phyloP scores from a whole-genome alignment of 2,329 filamentous ascomycete genomes.

The Aspergillus intermedius region DNA sequence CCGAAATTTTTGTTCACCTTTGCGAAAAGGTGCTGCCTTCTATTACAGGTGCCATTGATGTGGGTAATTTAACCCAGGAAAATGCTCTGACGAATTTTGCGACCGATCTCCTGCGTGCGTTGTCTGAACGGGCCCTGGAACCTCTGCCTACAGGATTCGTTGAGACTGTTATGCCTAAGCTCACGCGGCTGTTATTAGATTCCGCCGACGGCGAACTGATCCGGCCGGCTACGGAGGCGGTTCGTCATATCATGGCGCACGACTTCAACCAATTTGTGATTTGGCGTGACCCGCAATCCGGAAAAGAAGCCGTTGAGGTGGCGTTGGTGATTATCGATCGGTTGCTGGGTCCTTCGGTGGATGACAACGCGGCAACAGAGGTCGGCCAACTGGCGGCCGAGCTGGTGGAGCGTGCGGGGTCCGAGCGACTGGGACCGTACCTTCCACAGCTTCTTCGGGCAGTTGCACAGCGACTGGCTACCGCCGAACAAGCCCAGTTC shows the following conservation, averaged over 20 bases:
- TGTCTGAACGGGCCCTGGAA: slow-evolving; percentile 75
- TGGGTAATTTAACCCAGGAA: slow-evolving; percentile 78
- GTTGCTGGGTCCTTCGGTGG: slow-evolving; percentile 72
- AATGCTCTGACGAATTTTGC: slow-evolving; percentile 74
- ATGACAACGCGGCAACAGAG: slow-evolving; percentile 91
- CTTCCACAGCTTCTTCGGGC: slow-evolving; percentile 81
- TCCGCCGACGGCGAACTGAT: slow-evolving; percentile 84
- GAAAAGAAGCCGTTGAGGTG: slow-evolving; percentile 78
- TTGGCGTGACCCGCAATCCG: slow-evolving; percentile 70
- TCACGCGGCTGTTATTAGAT: slow-evolving; percentile 73
- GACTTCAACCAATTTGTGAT: slow-evolving; percentile 84
- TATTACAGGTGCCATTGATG: slow-evolving; percentile 80
- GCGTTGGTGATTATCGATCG: slow-evolving; percentile 89
- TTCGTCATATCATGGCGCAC: slow-evolving; percentile 84
- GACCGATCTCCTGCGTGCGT: slow-evolving; percentile 71
- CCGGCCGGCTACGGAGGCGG: slow-evolving; percentile 74
- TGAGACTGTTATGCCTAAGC: slow-evolving; percentile 75
- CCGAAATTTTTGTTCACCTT: slow-evolving; percentile 66
- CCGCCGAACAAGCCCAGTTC: slow-evolving; percentile 76
- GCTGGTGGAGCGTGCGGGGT: slow-evolving; percentile 89
- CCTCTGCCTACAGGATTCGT: slow-evolving; percentile 85
- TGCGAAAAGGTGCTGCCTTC: slow-evolving; percentile 83
- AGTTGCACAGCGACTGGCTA: slow-evolving; percentile 76
- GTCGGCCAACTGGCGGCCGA: slow-evolving; percentile 91
- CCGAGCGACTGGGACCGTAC: slow-evolving; percentile 83